Base-by-base conservation (phyloP, 495 filamentous ascomycete species). In the Achaetomiella virescens region DNA sequence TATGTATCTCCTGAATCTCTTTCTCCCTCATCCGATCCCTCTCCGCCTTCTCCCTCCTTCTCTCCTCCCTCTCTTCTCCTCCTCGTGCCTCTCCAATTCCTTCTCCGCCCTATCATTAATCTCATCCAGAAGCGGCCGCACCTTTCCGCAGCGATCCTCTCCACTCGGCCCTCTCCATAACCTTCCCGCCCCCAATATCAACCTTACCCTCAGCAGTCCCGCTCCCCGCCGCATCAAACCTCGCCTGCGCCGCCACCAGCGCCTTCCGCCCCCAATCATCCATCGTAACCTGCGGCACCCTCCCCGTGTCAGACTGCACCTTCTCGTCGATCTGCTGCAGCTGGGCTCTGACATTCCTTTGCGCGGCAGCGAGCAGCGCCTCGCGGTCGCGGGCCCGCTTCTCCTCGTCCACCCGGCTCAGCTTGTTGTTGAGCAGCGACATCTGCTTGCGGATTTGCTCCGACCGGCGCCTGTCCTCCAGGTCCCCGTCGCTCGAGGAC, bases 111-210 rank as follows among this genome's bases (percentile, higher is more conserved):
- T 84, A 18, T 85, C 84, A 46, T 84, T 83, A 36, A 98, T 95
- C 60, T 96, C 89, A 63, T 97, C 88, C n/a, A 98, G 68, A 0
- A 93, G 81, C 17, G 93, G 93, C 68, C 90, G 88, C n/a, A 98
- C 78, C 62, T 86, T 84, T 31, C 79, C 10, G 81, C 81, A 0
- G 93, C 93, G 57, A 97, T 84, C 11, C 80, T 82, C 52, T 97
- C 86, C 38, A 98, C 79, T 47, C 90, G 89, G 82, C 77, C 68
- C 85, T 81, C 46, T 92, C 83, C 72, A 97, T 81, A 55, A 84
- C 87, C 63, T 81, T 88, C 0, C 90, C 86, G 22, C 86, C 83
- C 21, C 95, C 92, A 47, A 98, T 84, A 59, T 90, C 79, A 38
- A 96, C 77, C 63, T 83, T 85, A 21, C 84, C 27, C 27, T n/a